A percentile compares a stretch with the other conserved stretches of the same genome.
phyloP scores from a whole-genome alignment of 2,329 filamentous ascomycete species.

The Cephalotrichum gorgonifer region DNA sequence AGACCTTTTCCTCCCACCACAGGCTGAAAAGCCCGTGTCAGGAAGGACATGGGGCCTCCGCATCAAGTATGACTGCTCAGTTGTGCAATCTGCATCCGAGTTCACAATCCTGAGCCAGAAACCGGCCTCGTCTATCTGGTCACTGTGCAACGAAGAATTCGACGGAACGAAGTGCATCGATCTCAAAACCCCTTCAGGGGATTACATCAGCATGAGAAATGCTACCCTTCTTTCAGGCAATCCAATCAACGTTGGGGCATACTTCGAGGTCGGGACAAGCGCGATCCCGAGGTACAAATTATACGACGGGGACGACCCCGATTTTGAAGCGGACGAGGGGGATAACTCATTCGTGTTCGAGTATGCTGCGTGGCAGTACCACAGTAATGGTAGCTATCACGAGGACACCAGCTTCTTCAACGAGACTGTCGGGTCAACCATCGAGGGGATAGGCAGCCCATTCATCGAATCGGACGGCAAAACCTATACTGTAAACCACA shows the following conservation, averaged over 20 bases:
- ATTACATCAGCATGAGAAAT: neutral
- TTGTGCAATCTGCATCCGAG: constrained; percentile 4
- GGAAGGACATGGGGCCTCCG: constrained; percentile 9
- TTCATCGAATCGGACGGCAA: constrained; percentile 3
- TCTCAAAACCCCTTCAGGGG: neutral
- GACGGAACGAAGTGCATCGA: neutral
- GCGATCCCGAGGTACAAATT: neutral
- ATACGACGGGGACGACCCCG: neutral
- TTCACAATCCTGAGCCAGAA: constrained; percentile 8
- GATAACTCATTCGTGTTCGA: constrained; percentile 2
- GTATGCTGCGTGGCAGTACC: constrained; percentile 7
- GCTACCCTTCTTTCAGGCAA: neutral
- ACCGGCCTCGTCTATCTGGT: neutral
- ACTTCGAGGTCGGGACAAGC: neutral
- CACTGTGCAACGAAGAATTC: neutral
- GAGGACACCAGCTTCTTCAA: neutral
- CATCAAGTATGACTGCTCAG: constrained; percentile 7
- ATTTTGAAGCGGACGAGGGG: neutral
- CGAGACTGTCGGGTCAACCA: neutral
- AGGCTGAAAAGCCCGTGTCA: constrained; percentile 6
- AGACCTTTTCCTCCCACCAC: constrained; percentile 9
- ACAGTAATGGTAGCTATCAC: neutral
- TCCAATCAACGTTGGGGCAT: neutral
- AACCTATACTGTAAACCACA: neutral
- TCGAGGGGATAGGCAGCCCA: constrained; percentile 5